Evolutionary conservation across 108 stramenopile species (phyloP), one percentile per base, ranked within the genome.

Genomic region (Conticribra guillardii): DNA sequence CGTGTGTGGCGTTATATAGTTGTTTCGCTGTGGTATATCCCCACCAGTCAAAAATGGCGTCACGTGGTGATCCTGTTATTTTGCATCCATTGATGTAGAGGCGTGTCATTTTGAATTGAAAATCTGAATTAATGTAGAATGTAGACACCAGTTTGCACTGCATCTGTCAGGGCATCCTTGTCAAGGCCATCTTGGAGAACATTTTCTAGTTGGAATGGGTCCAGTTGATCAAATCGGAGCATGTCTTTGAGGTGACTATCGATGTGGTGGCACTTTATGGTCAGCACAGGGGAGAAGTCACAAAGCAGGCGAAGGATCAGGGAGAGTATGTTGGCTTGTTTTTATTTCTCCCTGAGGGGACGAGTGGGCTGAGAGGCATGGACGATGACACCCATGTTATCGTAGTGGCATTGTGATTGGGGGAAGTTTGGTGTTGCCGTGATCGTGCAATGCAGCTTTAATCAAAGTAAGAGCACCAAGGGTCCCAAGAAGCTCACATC

Each of bases 331-430:
- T 67, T 54, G 1, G 54, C 23, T 45, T 67, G 54, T 24, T 32
- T 19, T 45, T 64, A 49, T 14, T 11, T 18, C 9, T 64, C 63
- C 51, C n/a, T 29, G 3, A 51, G 63, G 7, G 63, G 27, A 2
- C 49, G 49, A 3, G 9, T 3, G 5, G 14, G 21, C 14, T 49
- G 32, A 24, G 49, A 51, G 9, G 49, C 48, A 23, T 64, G 63
- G 3, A 51, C 23, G 4, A 64, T 31, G 1, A 64, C 63, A 19
- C 63, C 50, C 30, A 32, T 64, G 49, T 62, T 62, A 46, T 62
- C 46, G 26, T 46, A 62, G 21, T 23, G 24, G 47, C 37, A 16
- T 27, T 19, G 8, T 18, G 27, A n/a, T 61, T 31, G 60, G 19
- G 14, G 21, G 22, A 23, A 4, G 9, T 2, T 8, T 14, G 22